Evolutionary conservation across 495 filamentous ascomycete genomes (phyloP).

Genomic region (Pyrenopolyporus hunteri): DNA sequence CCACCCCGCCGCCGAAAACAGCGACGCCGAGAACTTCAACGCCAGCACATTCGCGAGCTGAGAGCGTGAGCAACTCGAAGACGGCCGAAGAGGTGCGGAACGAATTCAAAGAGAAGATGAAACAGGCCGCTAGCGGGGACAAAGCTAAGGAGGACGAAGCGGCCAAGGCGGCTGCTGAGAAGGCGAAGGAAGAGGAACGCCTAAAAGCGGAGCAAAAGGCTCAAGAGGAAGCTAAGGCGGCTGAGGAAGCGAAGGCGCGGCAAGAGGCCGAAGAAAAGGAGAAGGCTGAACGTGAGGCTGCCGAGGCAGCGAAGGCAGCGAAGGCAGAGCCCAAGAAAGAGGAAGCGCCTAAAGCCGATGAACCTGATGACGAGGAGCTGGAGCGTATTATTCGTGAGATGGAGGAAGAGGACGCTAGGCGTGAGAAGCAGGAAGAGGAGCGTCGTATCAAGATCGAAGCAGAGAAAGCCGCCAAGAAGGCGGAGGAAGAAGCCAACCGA

Average conservation of each 20-base stretch:
- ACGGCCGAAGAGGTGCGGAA: conserved; percentile 56
- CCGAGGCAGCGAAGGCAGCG: conserved; percentile 50
- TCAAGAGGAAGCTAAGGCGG: conserved; percentile 72
- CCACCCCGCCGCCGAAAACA: conserved; percentile 58
- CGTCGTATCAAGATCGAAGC: conserved; percentile 57
- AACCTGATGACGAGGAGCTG: conserved; percentile 48
- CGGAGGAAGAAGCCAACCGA: conserved; percentile 58
- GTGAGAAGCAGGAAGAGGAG: conserved; percentile 58
- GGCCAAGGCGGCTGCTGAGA: conserved; percentile 50
- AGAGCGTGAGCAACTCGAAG: conserved; percentile 53
- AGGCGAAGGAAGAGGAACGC: conserved; percentile 41
- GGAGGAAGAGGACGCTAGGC: conserved; percentile 59
- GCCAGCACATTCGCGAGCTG: conserved; percentile 53
- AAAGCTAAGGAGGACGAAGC: conserved; percentile 51
- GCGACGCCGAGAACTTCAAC: conserved; percentile 50
- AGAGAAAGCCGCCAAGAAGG: conserved; percentile 65
- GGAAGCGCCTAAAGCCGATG: conserved; percentile 46
- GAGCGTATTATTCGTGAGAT: conserved; percentile 59
- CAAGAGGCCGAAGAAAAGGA: conserved; percentile 56
- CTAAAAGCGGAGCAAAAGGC: conserved; percentile 59
- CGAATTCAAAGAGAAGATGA: conserved; percentile 59
- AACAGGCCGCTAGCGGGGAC: conserved; percentile 47
- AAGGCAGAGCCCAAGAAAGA: conserved; percentile 53
- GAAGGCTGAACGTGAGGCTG: conserved; percentile 51
- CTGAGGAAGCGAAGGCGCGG: conserved; percentile 67